Base-by-base conservation (phyloP, 1,284 basidiomycete genomes). In the Nidula niveotomentosa region DNA sequence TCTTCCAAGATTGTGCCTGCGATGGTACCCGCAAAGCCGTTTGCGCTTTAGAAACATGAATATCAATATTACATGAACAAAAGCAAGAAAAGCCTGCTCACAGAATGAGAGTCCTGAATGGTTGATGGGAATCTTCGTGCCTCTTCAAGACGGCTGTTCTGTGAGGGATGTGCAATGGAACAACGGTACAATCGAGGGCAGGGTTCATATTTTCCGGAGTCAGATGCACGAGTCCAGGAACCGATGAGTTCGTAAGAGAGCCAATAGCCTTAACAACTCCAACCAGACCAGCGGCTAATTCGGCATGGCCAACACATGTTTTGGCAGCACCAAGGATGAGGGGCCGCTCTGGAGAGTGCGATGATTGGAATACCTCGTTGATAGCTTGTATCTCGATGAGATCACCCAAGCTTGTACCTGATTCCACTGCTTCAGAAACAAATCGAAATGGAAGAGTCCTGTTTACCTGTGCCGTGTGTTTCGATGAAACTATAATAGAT, bases 11-110 rank as follows among this genome's bases (percentile, higher is more conserved):
- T 62, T 7, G 65, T 62, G 8, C 67, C 71, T 18, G 70, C 61
- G 47, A 73, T 66, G 13, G 72, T 72, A 9, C 72, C 72, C 5
- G 72, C 68, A 51, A 74, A 72, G 7, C 71, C 72, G 48, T 72
- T 71, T 0, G 71, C 68, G 30, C 72, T 73, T 49, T 8, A 15
- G 12, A 8, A 45, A 10, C 35, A 55, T n/a, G 36, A n/a, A 30
- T 33, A 34, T 44, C 35, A 48, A 18, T 43, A 55, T 46, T 8
- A 15, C 10, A 41, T 49, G 13, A 36, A 33, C 6, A 50, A 39
- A 44, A 18, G 18, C 13, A 36, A 39, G 30, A 10, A 6, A 65
- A 23, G 23, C 23, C 23, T 23, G 23, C 23, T 23, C 23, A 23
- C 23, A 23, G 23, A 23, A 23, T 23, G 5, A 23, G 23, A 23